Evolutionary conservation across 2,329 filamentous ascomycete genomes (phyloP), one percentile per base, ranked within the genome.

Genomic region (Chaetothyriales sp.): DNA sequence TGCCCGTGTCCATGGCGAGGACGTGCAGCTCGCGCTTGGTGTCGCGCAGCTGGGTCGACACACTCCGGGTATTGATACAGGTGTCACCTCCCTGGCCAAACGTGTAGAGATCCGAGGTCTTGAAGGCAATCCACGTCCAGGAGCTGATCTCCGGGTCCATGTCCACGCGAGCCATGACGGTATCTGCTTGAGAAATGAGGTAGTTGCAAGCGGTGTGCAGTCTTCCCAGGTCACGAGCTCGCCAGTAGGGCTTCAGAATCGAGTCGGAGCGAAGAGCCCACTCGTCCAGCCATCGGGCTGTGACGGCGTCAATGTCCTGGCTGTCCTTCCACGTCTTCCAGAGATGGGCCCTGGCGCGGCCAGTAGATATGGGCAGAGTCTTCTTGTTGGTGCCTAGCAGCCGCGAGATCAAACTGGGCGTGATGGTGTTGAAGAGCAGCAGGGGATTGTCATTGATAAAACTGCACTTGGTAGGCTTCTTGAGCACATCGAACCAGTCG

Each of bases 41-140:
- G 53, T 76, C 73, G 52, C 71, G 72, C 49, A 66, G 64, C n/a
- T 71, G 64, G 18, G 71, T 64, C 53, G 71, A 70, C 0, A 70
- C 72, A 42, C 71, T 62, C 10, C 32, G 10, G 0, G 72, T 76
- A 54, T 73, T 72, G 49, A 74, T 69, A 43, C 73, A 69, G 3
- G 73, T 68, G 58, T 76, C 73, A 19, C 73, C 73, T n/a, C 73
- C 73, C 50, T 73, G 70, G 5, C 73, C 73, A 49, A 75, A 75
- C 53, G 68, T 73, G 59, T 72, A 70, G 15, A 75, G 62, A 59
- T 76, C 73, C 49, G 71, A 72, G 48, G 73, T 68, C 45, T 73
- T 73, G 50, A 73, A 68, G 2, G 73, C 73, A 15, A 76, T 63
- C 1, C 72, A 70, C 8, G 71, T 74, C 73, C 73, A 76, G 20